Evolutionary conservation across 164 flowering plant genomes (phyloP), one percentile per base, ranked within the genome.

Genomic region (Annona cherimola): DNA sequence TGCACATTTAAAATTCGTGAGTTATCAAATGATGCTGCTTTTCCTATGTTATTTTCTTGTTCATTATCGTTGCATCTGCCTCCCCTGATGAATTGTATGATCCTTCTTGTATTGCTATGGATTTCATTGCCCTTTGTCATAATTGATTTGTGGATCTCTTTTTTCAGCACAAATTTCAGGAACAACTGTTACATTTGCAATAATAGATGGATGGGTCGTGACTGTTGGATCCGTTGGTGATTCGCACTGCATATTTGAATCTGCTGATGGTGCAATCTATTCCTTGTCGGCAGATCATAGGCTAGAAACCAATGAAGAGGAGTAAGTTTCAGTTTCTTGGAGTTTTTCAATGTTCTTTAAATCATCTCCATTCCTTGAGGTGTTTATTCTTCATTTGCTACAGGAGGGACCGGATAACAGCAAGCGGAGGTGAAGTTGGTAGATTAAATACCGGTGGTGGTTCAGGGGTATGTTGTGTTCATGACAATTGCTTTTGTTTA

Each of bases 161-260:
- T 70, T 73, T 74, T 73, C 94, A 93, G 98, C 89, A 42, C 89
- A 82, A 84, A 81, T 90, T 5, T 95, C 99, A 7, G 99, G 99
- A 77, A 95, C 99, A 68, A 95, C 99, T 60, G 98, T 91, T 61
- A 95, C 99, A 59, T 90, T 95, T 79, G 90, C 83, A 40, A 89
- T 95, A 72, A 85, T 95, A 71, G 99, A 95, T 81, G 99, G 97
- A 72, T 91, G 90, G 94, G 84, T 89, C n/a, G 67, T 95, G 61
- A 91, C 96, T 46, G 98, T 93, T 73, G 99, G 94, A 72, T 95
- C 99, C 20, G 99, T 95, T 72, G 99, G 99, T 63, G 99, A 95
- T 84, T 95, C 99, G 42, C 92, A 87, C 45, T 93, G 96, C 76
- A 79, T 89, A 70, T 89, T 95, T 81, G 98, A 95, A 83, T 84